phyloP scores from a whole-genome alignment of 73 alveolate species.

The Uronychia binucleata region DNA sequence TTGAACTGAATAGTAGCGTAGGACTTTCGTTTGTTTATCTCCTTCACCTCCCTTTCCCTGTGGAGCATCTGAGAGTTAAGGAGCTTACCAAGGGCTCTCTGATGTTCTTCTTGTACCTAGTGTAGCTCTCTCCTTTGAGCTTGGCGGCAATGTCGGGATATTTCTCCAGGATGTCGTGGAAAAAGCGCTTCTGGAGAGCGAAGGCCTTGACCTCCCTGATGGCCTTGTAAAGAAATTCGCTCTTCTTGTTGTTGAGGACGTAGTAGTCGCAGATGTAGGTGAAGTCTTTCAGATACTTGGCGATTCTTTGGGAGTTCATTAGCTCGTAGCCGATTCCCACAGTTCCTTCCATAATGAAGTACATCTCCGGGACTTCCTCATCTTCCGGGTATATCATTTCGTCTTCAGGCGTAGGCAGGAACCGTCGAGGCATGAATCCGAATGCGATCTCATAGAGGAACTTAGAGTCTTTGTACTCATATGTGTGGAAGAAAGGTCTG shows the following conservation, averaged over 20 bases:
- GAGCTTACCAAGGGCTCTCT: slow-evolving; percentile 30
- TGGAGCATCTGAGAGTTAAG: slow-evolving; percentile 13
- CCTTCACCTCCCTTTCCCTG: slow-evolving; percentile 32
- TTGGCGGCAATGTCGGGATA: slow-evolving; percentile 48
- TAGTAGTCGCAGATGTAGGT: slow-evolving; percentile 55
- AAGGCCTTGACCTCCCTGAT: slow-evolving; percentile 23
- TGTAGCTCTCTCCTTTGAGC: slow-evolving; percentile 21
- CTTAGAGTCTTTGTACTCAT: slow-evolving; percentile 35
- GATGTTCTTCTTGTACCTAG: slow-evolving; percentile 42
- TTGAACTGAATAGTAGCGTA: slow-evolving; percentile 13
- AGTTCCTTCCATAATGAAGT: slow-evolving; percentile 53
- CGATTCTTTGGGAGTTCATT: slow-evolving; percentile 17
- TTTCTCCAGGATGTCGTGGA: slow-evolving; percentile 37
- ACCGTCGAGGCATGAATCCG: slow-evolving; percentile 58
- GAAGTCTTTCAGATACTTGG: slow-evolving; percentile 11
- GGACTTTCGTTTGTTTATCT: slow-evolving; percentile 17
- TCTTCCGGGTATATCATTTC: slow-evolving; percentile 59
- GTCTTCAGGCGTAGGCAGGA: slow-evolving; percentile 43
- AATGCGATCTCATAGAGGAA: slow-evolving; percentile 57
- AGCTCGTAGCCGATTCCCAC: slow-evolving; percentile 48
- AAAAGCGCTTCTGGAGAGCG: slow-evolving; percentile 37
- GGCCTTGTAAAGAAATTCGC: slow-evolving; percentile 48
- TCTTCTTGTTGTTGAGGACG: slow-evolving; percentile 38
- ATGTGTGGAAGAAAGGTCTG: slow-evolving; percentile 43
- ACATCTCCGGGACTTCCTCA: slow-evolving; percentile 65